phyloP scores from a whole-genome alignment of 805 yeast species.

The Saturnispora kantuleensis region DNA sequence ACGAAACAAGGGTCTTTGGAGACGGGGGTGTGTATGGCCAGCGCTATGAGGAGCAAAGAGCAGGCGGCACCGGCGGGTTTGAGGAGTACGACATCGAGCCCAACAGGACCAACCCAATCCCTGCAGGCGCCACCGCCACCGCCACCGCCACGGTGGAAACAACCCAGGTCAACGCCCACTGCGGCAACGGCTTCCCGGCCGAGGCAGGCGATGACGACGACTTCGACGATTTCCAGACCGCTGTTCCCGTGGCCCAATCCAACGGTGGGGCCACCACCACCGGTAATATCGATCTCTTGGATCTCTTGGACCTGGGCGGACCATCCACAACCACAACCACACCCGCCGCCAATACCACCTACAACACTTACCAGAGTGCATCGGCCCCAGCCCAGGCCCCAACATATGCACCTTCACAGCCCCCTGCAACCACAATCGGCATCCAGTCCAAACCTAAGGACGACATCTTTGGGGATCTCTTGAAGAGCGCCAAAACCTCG shows the following conservation, averaged over 20 bases:
- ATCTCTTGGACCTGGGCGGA: constrained; percentile 1
- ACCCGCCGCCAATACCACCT: constrained; percentile 8
- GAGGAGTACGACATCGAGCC: constrained; percentile 53
- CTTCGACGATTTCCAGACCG: constrained; percentile 71
- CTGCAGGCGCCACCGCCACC: no score
- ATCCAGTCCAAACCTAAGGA: constrained; percentile 30
- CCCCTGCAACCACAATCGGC: constrained; percentile 15
- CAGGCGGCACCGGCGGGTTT: constrained; percentile 31
- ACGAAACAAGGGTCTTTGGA: constrained; percentile 48
- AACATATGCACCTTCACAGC: constrained; percentile 25
- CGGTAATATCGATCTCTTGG: constrained; percentile 22
- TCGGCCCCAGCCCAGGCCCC: constrained; percentile 12
- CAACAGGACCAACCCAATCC: constrained; percentile 22
- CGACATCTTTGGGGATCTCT: constrained; percentile 68
- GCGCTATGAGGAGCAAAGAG: constrained; percentile 50
- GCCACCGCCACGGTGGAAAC: constrained; percentile 21
- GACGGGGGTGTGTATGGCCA: constrained; percentile 66
- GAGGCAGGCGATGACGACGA: constrained; percentile 47
- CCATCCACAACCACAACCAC: constrained; percentile 2
- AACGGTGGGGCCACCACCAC: constrained; percentile 14
- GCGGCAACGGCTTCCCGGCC: constrained; percentile 11
- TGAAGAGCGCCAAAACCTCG: constrained; percentile 45
- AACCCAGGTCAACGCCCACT: constrained; percentile 34
- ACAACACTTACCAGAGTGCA: constrained; percentile 1
- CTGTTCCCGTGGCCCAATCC: constrained; percentile 22